phyloP scores from a whole-genome alignment of 805 yeast genomes.

The Lipomyces lipofer region DNA sequence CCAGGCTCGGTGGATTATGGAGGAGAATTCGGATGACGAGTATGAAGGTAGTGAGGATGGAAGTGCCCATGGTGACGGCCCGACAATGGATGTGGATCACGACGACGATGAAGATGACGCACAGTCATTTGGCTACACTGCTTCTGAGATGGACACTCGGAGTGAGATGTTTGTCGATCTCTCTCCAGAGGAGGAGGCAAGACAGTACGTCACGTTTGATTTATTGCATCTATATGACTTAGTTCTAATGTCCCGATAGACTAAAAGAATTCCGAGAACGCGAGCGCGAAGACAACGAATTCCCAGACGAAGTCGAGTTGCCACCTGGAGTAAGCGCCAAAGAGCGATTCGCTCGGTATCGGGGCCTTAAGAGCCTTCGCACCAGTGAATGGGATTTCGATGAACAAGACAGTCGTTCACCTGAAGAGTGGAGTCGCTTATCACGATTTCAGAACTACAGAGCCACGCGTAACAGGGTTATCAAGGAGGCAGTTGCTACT shows the following conservation, averaged over 20 bases:
- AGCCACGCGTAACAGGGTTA: constrained; percentile 67
- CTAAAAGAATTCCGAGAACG: constrained; percentile 69
- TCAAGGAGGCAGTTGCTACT: constrained; percentile 54
- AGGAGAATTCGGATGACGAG: constrained; percentile 45
- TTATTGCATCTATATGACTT: neutral
- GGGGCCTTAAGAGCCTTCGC: constrained; percentile 83
- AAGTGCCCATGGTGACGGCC: constrained; percentile 11
- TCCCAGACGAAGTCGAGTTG: constrained; percentile 93
- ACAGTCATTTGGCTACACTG: constrained; percentile 39
- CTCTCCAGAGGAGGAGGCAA: constrained; percentile 77
- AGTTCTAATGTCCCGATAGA: neutral
- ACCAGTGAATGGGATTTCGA: constrained; percentile 85
- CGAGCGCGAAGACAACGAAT: constrained; percentile 68
- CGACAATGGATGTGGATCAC: constrained; percentile 35
- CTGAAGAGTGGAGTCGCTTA: constrained; percentile 74
- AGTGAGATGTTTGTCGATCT: constrained; percentile 70
- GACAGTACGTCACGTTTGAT: constrained; percentile 48
- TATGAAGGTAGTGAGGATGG: constrained; percentile 21
- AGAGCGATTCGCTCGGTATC: constrained; percentile 71
- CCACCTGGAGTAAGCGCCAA: constrained; percentile 72
- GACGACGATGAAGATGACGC: constrained; percentile 23
- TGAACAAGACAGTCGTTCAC: constrained; percentile 74
- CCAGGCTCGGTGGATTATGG: constrained; percentile 69
- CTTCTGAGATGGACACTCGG: constrained; percentile 48
- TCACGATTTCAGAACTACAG: constrained; percentile 73